These are phyloP conservation scores for Bremia lactucae DNA, from an alignment of 352 stramenopile genomes.

Conservation along the genomic window DNA sequence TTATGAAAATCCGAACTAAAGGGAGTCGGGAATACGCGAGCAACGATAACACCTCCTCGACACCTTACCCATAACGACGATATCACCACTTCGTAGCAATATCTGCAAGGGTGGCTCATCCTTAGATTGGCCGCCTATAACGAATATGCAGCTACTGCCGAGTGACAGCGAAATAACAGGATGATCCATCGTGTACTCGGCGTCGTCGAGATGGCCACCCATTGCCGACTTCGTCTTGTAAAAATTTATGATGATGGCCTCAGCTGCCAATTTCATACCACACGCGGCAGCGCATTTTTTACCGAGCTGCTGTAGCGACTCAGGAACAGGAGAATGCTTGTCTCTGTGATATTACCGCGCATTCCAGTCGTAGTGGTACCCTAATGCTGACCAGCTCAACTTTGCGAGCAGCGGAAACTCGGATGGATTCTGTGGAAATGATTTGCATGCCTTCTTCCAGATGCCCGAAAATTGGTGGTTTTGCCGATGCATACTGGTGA, in stretches of 20 bases:
- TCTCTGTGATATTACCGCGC: slow-evolving; percentile 49
- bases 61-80: slow-evolving; percentile 44
- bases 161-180: slow-evolving; percentile 73
- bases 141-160: slow-evolving; percentile 59
- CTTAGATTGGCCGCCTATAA: slow-evolving; percentile 59
- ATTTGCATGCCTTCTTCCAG: slow-evolving; percentile 36
- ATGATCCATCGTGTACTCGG: slow-evolving; percentile 76
- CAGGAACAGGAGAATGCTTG: slow-evolving; percentile 43
- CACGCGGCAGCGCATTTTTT: slow-evolving; percentile 35
- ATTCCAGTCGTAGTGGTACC: slow-evolving; percentile 81
- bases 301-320: slow-evolving; percentile 32
- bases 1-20: slow-evolving; percentile 24
- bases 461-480: slow-evolving; percentile 35
- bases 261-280: slow-evolving; percentile 35
- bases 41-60: slow-evolving; percentile 60
- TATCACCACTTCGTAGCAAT: slow-evolving; percentile 57
- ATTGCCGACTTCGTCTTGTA: slow-evolving; percentile 72
- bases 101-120: slow-evolving; percentile 47
- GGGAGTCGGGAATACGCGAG: slow-evolving; percentile 37
- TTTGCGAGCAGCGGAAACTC: slow-evolving; percentile 38
- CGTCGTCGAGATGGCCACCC: slow-evolving; percentile 76
- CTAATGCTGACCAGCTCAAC: slow-evolving; percentile 57
- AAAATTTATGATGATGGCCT: slow-evolving; percentile 79
- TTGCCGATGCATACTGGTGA: slow-evolving; percentile 73
- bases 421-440: slow-evolving; percentile 27